phyloP scores from a whole-genome alignment of 2,329 filamentous ascomycete species.

The Orbilia brochopaga region DNA sequence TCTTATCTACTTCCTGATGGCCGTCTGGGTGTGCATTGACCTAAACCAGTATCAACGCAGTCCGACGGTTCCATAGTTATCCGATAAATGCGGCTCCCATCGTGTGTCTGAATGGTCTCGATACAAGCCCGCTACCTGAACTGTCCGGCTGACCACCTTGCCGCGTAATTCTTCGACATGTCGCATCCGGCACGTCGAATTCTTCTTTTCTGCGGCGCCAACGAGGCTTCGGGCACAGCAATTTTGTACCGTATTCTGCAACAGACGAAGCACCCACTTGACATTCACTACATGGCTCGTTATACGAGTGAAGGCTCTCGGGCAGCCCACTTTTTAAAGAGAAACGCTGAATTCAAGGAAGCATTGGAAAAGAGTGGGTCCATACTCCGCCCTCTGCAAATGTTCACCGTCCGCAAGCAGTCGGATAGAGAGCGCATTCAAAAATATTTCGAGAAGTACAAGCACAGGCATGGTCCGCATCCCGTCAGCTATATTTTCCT shows the following conservation, averaged over 20 bases:
- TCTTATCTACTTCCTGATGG: no score
- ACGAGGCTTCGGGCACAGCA: conserved; percentile 32
- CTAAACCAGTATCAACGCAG: no score
- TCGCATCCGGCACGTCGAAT: conserved; percentile 13
- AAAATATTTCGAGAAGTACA: background rate
- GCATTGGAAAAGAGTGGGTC: conserved; percentile 7
- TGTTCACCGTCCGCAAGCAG: background rate
- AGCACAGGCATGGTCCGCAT: conserved; percentile 10
- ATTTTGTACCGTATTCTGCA: conserved; percentile 34
- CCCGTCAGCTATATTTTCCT: conserved; percentile 43
- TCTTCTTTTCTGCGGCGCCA: conserved; percentile 22
- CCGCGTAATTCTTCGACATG: background rate
- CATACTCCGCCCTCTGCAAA: background rate
- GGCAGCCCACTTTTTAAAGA: background rate
- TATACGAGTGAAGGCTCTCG: conserved; percentile 3
- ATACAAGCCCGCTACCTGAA: background rate
- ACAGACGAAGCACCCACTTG: conserved; percentile 22
- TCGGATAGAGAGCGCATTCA: background rate
- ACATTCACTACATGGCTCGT: conserved; percentile 23
- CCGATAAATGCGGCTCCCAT: background rate
- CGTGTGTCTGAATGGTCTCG: background rate
- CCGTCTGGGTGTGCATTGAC: no score
- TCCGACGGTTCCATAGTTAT: no score
- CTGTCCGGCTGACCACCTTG: background rate
- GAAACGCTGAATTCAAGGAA: background rate